Conservation (phyloP, 768 basidiomycete genomes). For the Pleurotus tuber-regium region DNA sequence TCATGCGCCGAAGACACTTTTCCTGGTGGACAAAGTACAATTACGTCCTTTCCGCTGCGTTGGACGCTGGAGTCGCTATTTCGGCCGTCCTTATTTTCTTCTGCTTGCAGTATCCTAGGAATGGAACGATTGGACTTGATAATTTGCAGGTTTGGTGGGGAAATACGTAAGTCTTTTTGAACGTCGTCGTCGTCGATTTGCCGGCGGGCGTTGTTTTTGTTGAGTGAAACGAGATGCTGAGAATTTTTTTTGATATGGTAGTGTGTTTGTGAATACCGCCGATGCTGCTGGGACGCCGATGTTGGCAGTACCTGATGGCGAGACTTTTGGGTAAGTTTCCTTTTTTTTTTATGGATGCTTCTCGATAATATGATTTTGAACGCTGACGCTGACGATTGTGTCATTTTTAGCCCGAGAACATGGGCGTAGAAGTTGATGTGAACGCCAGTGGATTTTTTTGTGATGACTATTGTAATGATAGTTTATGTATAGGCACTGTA, state of each 20-base stretch:
- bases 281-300: constrained; percentile 38
- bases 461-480: too few relatives aligned
- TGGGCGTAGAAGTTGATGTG: background rate
- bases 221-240: too few relatives aligned
- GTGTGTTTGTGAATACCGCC: constrained; percentile 37
- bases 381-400: background rate
- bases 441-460: background rate
- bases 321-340: constrained; percentile 29
- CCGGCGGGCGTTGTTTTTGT: too few relatives aligned
- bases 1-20: constrained; percentile 56
- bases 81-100: constrained; percentile 48
- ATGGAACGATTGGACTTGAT: constrained; percentile 55
- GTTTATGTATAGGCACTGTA: too few relatives aligned
- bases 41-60: constrained; percentile 68
- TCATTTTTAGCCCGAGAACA: background rate
- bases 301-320: constrained; percentile 25
- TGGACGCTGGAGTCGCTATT: constrained; percentile 70
- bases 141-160: constrained; percentile 72
- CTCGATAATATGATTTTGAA: background rate
- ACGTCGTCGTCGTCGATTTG: background rate
- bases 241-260: constrained; percentile 11
- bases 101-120: constrained; percentile 64
- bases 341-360: too few relatives aligned
- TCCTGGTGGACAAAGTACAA: constrained; percentile 69
- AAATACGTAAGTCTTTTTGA: constrained; percentile 42